Evolutionary conservation across 345 rosid genomes (phyloP).

Genomic region (Hibiscus mutabilis): DNA sequence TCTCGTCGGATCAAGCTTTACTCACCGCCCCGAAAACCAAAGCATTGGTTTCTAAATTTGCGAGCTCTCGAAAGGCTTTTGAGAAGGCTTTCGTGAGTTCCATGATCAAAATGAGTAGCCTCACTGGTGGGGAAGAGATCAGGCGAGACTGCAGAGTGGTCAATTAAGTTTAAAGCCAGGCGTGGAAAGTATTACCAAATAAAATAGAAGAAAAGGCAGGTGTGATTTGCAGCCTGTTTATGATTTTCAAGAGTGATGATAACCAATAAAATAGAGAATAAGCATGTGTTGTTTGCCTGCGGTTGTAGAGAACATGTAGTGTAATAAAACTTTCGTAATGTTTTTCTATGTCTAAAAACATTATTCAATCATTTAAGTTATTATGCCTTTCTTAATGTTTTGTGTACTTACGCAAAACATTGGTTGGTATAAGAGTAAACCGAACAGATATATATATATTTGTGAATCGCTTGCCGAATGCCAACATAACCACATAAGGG

Average conservation of each 20-base stretch:
- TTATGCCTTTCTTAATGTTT: too few relatives aligned
- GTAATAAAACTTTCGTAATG: too few relatives aligned
- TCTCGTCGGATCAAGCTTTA: constrained; percentile 83
- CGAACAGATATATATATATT: background rate
- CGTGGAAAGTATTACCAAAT: background rate
- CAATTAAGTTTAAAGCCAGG: constrained; percentile 1
- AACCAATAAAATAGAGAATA: background rate
- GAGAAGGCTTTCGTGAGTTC: constrained; percentile 59
- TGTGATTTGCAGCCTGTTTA: background rate
- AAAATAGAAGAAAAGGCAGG: background rate
- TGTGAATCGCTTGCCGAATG: background rate
- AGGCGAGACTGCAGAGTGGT: constrained; percentile 61
- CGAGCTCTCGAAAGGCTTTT: constrained; percentile 37
- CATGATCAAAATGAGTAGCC: constrained; percentile 83
- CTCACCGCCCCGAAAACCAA: constrained; percentile 38
- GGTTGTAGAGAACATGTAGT: background rate
- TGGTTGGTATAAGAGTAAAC: background rate
- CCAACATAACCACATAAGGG: background rate
- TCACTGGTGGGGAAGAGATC: constrained; percentile 66
- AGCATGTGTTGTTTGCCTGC: background rate
- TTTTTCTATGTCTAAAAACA: too few relatives aligned
- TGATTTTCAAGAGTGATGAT: too few relatives aligned
- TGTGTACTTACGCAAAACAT: too few relatives aligned
- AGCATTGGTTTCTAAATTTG: constrained; percentile 50
- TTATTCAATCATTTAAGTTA: too few relatives aligned